Conservation (phyloP, 306 rosid species). For the Alnus rubra region DNA sequence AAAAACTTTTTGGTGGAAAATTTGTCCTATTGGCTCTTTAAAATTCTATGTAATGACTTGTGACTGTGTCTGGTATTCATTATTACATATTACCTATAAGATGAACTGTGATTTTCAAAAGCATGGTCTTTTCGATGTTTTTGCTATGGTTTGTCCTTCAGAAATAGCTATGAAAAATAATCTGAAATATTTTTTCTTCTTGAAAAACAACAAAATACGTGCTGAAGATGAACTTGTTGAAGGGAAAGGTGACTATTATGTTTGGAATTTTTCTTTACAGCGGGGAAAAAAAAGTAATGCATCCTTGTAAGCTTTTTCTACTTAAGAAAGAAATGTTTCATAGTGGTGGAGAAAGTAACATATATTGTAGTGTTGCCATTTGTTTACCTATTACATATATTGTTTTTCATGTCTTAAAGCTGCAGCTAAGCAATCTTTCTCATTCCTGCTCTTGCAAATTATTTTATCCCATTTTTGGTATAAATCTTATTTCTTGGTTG, state of each 20-base stretch:
- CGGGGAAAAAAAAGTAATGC: not conserved
- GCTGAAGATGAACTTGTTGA: not conserved
- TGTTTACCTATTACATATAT: not conserved
- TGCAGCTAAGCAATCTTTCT: not conserved
- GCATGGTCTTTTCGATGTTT: slow-evolving; percentile 1
- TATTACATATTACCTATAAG: not conserved
- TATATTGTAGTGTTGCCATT: not conserved
- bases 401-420: not conserved
- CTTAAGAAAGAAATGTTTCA: not conserved
- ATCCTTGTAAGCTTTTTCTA: not conserved
- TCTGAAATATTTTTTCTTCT: not conserved
- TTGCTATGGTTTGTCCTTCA: not conserved
- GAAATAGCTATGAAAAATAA: not conserved
- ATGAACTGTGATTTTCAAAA: not conserved
- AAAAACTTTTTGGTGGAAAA: not conserved
- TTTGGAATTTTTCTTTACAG: not conserved
- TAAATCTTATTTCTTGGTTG: not conserved
- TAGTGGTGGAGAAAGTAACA: not conserved
- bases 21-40: not conserved
- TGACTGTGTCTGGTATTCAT: not conserved
- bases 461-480: not conserved
- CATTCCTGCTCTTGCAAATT: not conserved
- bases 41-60: not conserved
- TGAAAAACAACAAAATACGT: not conserved
- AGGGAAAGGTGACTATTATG: not conserved